Evolutionary conservation across 208 protist genomes (phyloP).

Genomic region (Angomonas ambiguus): DNA sequence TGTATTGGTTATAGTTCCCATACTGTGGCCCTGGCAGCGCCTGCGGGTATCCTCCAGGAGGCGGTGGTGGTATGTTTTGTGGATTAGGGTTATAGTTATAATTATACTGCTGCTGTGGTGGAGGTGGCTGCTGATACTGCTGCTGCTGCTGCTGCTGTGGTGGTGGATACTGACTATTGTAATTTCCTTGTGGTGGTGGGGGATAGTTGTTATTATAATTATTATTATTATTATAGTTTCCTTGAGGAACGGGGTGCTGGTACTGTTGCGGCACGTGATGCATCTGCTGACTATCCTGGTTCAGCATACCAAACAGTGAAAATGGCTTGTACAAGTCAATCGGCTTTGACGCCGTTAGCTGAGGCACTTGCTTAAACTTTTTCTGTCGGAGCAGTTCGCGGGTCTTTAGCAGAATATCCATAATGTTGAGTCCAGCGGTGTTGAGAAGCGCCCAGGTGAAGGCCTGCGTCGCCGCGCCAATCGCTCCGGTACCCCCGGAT

Average conservation of each 20-base stretch:
- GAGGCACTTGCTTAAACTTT: slow-evolving; percentile 77
- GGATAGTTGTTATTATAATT: slow-evolving; percentile 5
- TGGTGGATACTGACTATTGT: slow-evolving; percentile 12
- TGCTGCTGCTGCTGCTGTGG: slow-evolving; percentile 11
- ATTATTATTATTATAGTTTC: slow-evolving; percentile 5
- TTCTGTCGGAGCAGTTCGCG: slow-evolving; percentile 65
- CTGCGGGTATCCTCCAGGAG: neutral
- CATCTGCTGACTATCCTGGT: slow-evolving; percentile 24
- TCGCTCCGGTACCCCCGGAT: slow-evolving; percentile 47
- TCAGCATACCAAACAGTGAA: slow-evolving; percentile 68
- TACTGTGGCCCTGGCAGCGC: neutral
- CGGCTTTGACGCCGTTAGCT: slow-evolving; percentile 86
- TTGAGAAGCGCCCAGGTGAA: slow-evolving; percentile 72
- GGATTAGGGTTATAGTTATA: neutral
- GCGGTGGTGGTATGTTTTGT: neutral
- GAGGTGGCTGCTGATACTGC: neutral
- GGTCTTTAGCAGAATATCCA: slow-evolving; percentile 76
- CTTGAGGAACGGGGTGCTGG: slow-evolving; percentile 20
- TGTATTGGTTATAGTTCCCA: neutral
- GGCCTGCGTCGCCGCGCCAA: slow-evolving; percentile 78
- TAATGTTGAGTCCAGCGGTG: slow-evolving; percentile 56
- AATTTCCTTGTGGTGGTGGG: slow-evolving; percentile 11
- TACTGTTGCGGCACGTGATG: slow-evolving; percentile 64
- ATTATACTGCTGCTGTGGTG: neutral
- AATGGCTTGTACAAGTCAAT: slow-evolving; percentile 87